phyloP scores from a whole-genome alignment of 2,329 filamentous ascomycete species.

The Fusarium bulbicola region DNA sequence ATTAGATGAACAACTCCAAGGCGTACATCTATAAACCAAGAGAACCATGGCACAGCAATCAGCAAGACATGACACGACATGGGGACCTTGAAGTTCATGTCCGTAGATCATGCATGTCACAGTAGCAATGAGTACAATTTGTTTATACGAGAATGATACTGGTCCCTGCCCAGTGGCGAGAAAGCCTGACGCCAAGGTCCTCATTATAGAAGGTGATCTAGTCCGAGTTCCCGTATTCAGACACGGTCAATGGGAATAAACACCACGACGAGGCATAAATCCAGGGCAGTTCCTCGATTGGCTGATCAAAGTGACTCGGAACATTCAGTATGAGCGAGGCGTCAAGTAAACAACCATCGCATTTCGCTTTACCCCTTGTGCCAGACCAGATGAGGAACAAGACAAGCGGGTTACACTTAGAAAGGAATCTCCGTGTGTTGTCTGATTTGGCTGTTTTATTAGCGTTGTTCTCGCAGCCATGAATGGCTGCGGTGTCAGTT shows the following conservation, averaged over 20 bases:
- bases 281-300: not conserved
- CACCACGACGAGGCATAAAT: not conserved
- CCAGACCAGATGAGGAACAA: not conserved
- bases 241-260: slow-evolving; percentile 2
- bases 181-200: not conserved
- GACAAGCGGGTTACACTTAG: not conserved
- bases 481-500: slow-evolving; percentile 1
- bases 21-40: not conserved
- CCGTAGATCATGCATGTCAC: not conserved
- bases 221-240: not conserved
- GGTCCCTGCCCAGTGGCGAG: not conserved
- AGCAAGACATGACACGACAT: not conserved
- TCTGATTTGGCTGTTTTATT: not conserved
- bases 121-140: not conserved
- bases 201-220: slow-evolving; percentile 1
- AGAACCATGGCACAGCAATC: not conserved
- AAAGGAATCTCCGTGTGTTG: not conserved
- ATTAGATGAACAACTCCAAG: not conserved
- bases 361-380: not conserved
- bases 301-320: not conserved
- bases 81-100: not conserved
- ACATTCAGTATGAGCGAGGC: slow-evolving; percentile 3
- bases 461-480: slow-evolving; percentile 38
- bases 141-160: not conserved
- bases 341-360: not conserved